Evolutionary conservation across 495 filamentous ascomycete species (phyloP).

Genomic region (Pseudomonodictys pantanalensis): DNA sequence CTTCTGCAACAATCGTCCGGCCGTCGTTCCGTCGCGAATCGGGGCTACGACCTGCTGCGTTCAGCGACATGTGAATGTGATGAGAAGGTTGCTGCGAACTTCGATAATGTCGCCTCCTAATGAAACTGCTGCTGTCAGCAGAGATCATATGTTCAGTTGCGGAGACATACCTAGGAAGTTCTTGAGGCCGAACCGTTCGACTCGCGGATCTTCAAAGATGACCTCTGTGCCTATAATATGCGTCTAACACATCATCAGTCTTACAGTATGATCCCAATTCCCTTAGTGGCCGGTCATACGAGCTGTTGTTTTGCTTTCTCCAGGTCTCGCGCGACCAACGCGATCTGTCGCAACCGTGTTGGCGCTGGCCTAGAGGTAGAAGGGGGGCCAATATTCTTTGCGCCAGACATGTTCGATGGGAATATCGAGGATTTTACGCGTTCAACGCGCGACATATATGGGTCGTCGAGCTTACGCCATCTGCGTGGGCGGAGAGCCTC

Average conservation of each 20-base stretch:
- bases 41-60: constrained; percentile 28
- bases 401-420: constrained; percentile 20
- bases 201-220: constrained; percentile 34
- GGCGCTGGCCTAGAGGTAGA: constrained; percentile 12
- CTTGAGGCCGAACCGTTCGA: constrained; percentile 33
- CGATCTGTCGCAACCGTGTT: constrained; percentile 36
- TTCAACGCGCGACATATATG: too few species aligned
- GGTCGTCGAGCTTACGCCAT: background rate
- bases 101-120: constrained; percentile 38
- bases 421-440: too few species aligned
- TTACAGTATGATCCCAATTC: too few species aligned
- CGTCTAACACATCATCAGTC: constrained; percentile 14
- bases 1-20: constrained; percentile 34
- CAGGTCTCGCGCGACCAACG: constrained; percentile 32
- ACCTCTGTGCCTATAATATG: constrained; percentile 36
- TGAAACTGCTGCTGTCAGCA: constrained; percentile 15
- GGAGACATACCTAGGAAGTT: constrained; percentile 30
- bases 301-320: constrained; percentile 23
- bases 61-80: background rate
- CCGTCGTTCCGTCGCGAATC: constrained; percentile 27
- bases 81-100: background rate
- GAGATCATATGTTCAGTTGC: background rate
- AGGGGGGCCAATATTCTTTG: constrained; percentile 11
- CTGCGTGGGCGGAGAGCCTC: background rate
- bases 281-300: background rate